A percentile compares a stretch with the other conserved stretches of the same genome.
Conservation (phyloP, 164 flowering plant genomes). For the Sextonia rubra region DNA sequence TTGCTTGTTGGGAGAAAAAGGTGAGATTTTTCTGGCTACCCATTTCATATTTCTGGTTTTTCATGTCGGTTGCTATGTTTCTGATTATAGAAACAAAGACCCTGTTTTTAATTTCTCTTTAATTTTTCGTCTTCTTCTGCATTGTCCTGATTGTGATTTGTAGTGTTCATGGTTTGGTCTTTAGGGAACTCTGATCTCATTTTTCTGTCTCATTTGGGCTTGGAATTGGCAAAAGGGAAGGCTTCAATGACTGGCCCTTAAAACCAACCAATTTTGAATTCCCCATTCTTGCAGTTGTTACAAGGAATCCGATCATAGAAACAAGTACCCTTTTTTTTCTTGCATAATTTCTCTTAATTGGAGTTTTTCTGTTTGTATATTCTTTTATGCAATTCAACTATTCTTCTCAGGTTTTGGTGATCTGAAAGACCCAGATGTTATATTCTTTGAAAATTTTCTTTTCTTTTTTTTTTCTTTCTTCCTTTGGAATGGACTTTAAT, state of each 20-base stretch:
- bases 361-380: not conserved
- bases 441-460: not conserved
- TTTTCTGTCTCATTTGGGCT: constrained; percentile 1
- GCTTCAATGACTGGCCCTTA: not conserved
- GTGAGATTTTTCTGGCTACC: no score
- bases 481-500: not conserved
- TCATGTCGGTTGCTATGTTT: not conserved
- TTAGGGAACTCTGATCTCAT: not conserved
- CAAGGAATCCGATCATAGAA: not conserved
- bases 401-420: not conserved
- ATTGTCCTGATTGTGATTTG: not conserved
- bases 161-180: not conserved
- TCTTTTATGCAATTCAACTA: not conserved
- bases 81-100: not conserved
- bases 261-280: not conserved
- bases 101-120: not conserved
- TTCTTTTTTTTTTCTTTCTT: no score
- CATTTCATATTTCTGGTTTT: no score
- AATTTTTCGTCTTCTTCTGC: not conserved
- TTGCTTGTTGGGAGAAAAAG: not conserved
- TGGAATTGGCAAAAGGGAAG: not conserved
- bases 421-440: not conserved
- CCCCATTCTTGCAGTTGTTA: not conserved
- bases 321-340: not conserved
- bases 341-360: no score